phyloP scores from a whole-genome alignment of 225 moss, liverwort and hornwort genomes.

The Anthoceros angustus region DNA sequence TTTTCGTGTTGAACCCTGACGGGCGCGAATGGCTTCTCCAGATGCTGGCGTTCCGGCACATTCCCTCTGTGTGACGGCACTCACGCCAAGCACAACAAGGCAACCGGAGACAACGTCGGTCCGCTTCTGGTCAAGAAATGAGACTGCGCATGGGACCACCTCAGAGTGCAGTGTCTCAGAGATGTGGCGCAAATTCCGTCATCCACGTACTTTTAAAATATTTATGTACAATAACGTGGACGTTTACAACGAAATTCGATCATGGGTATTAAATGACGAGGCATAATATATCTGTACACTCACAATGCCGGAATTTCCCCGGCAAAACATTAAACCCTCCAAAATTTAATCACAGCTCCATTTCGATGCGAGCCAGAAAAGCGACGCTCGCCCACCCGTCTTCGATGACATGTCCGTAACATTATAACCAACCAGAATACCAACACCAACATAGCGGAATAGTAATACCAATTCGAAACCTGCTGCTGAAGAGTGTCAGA shows the following conservation, averaged over 20 bases:
- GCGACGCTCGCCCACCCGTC: not conserved
- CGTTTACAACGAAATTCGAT: too few relatives aligned
- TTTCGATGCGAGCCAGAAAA: not conserved
- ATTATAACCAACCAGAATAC: not conserved
- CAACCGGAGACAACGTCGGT: conserved; percentile 85
- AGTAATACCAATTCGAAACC: not conserved
- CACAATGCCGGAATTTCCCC: not conserved
- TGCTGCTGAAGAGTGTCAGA: not conserved
- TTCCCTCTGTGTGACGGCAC: conserved; percentile 89
- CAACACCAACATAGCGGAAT: not conserved
- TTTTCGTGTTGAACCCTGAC: too few relatives aligned
- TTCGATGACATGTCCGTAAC: not conserved
- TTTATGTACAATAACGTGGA: too few relatives aligned
- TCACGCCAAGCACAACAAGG: conserved; percentile 86
- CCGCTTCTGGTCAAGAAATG: conserved; percentile 85
- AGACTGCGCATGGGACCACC: not conserved
- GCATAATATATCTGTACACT: too few relatives aligned
- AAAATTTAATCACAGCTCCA: not conserved
- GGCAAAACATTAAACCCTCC: not conserved
- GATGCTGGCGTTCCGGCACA: conserved; percentile 91
- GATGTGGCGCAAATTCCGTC: too few relatives aligned
- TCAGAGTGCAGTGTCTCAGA: not conserved
- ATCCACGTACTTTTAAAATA: too few relatives aligned
- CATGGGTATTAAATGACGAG: too few relatives aligned
- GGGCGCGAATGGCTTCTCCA: conserved; percentile 4